These are phyloP conservation scores for Aegilops tauschii DNA, from an alignment of 176 grass and related monocot genomes.

Conservation along the genomic window DNA sequence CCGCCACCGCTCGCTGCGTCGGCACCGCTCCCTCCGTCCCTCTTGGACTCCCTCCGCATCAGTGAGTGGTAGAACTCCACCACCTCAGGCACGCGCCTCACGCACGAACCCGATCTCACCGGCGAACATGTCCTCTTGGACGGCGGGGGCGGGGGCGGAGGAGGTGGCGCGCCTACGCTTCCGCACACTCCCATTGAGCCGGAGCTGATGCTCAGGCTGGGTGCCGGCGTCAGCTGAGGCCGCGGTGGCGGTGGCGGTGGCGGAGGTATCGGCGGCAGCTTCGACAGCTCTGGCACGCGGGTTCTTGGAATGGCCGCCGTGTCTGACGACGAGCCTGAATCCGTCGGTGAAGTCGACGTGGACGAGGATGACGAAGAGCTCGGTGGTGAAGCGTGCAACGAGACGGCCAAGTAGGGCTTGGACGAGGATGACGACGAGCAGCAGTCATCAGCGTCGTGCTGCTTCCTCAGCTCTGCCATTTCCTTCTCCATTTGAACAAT, in stretches of 20 bases:
- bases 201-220: neutral
- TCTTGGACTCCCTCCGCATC: conserved; percentile 79
- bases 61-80: conserved; percentile 99
- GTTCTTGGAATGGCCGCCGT: conserved; percentile 32
- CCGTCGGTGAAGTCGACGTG: conserved; percentile 33
- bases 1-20: conserved; percentile 21
- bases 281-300: conserved; percentile 43
- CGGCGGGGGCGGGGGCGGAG: conserved; percentile 63
- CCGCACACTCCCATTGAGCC: neutral
- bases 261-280: conserved; percentile 82
- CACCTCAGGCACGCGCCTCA: conserved; percentile 81
- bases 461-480: conserved; percentile 53
- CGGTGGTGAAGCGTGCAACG: conserved; percentile 28
- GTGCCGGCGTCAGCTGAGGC: conserved; percentile 22
- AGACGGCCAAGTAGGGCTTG: neutral
- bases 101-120: conserved; percentile 34
- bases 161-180: conserved; percentile 36
- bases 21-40: conserved; percentile 29
- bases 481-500: conserved; percentile 68
- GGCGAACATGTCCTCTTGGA: conserved; percentile 27
- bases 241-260: conserved; percentile 49
- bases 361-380: conserved; percentile 51
- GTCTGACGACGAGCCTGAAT: conserved; percentile 48
- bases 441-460: conserved; percentile 61
- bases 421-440: conserved; percentile 46